phyloP scores from a whole-genome alignment of 352 stramenopile species.

The Phytophthora quininea region DNA sequence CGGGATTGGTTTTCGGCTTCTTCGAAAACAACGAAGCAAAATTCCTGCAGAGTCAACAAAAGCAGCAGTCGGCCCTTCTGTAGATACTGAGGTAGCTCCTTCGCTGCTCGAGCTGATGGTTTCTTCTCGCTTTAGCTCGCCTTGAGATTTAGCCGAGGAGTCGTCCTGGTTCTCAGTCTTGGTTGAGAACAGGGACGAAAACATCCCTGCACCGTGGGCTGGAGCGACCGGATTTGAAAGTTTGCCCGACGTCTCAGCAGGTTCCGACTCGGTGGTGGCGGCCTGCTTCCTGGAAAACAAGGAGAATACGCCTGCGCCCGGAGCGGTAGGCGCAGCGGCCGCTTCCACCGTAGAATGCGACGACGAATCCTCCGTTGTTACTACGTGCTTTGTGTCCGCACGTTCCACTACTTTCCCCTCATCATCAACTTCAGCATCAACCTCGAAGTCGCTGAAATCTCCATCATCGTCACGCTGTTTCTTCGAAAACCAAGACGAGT shows the following conservation, averaged over 20 bases:
- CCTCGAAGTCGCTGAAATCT: slow-evolving; percentile 8
- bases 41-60: slow-evolving; percentile 22
- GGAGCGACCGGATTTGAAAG: too few species aligned
- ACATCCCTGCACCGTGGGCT: too few species aligned
- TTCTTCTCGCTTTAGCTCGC: slow-evolving; percentile 5
- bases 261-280: neutral
- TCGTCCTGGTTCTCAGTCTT: too few species aligned
- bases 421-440: neutral
- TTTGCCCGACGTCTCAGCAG: too few species aligned
- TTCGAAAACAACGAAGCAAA: slow-evolving; percentile 34
- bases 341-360: neutral
- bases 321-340: slow-evolving; percentile 6
- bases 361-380: neutral
- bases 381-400: neutral
- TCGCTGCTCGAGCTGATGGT: slow-evolving; percentile 9
- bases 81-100: neutral
- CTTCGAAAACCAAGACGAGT: slow-evolving; percentile 75
- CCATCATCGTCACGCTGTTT: slow-evolving; percentile 48
- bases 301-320: slow-evolving; percentile 18
- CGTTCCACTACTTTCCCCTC: neutral
- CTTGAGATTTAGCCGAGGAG: neutral
- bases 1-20: slow-evolving; percentile 18
- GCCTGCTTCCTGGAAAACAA: slow-evolving; percentile 22
- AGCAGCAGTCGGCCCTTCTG: neutral
- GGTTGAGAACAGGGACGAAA: too few species aligned